A percentile compares a stretch with the other conserved stretches of the same genome.
These are phyloP conservation scores for Neurospora hispaniola DNA, from an alignment of 495 filamentous ascomycete species.

Conservation along the genomic window DNA sequence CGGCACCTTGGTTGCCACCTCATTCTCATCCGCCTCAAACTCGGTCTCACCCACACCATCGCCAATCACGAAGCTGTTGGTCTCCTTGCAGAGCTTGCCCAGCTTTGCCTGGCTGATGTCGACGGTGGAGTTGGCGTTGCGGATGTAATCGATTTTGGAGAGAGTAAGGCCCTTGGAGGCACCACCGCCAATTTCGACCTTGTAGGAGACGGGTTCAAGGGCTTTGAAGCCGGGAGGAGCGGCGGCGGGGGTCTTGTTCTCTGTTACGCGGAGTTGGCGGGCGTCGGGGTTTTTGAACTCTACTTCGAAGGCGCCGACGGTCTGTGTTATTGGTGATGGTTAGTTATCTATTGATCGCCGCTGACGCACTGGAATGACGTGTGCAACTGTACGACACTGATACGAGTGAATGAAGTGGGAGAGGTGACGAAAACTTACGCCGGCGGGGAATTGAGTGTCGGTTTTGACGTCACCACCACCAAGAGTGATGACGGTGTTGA, in stretches of 20 bases:
- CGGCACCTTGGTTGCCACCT: constrained; percentile 23
- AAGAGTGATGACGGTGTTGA: constrained; percentile 14
- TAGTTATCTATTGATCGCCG: too few species aligned
- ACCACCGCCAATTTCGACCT: constrained; percentile 20
- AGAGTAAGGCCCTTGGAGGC: constrained; percentile 20
- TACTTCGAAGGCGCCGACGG: constrained; percentile 25
- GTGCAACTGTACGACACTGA: not conserved
- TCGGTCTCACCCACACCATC: constrained; percentile 27
- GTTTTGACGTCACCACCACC: constrained; percentile 19
- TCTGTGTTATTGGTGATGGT: constrained; percentile 7
- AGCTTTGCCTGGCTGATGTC: constrained; percentile 25
- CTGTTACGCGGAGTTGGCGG: constrained; percentile 22
- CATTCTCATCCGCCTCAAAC: constrained; percentile 36
- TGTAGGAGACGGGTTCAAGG: constrained; percentile 26
- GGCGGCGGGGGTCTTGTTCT: constrained; percentile 23
- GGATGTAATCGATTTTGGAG: constrained; percentile 31
- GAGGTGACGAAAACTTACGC: constrained; percentile 7
- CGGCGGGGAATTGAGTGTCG: constrained; percentile 19
- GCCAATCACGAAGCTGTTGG: constrained; percentile 25
- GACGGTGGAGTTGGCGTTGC: constrained; percentile 16
- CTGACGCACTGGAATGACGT: too few species aligned
- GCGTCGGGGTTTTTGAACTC: constrained; percentile 24
- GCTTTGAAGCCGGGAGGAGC: constrained; percentile 24
- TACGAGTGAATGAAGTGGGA: not conserved
- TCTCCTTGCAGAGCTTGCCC: constrained; percentile 23